Percentiles rank a stretch among this genome's conserved stretches.
Evolutionary conservation across 805 yeast species (phyloP).

Genomic region (Yarrowia sp.): DNA sequence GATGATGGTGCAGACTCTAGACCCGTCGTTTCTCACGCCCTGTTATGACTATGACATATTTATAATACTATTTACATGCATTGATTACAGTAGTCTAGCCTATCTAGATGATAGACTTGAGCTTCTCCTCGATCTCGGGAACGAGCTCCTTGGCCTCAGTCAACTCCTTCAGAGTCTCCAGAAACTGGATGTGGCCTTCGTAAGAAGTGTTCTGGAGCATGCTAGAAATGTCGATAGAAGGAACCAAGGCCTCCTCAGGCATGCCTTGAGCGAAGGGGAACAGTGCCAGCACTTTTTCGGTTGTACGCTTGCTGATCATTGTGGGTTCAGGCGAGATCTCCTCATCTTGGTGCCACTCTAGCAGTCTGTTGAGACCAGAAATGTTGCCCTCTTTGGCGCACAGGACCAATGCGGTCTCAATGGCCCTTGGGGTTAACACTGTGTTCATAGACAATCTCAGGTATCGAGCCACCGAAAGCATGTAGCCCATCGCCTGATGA

Average conservation of each 20-base stretch:
- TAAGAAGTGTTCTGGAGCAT: constrained; percentile 21
- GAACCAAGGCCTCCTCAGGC: constrained; percentile 19
- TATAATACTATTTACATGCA: constrained; percentile 38
- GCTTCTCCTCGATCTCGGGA: constrained; percentile 13
- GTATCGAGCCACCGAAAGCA: constrained; percentile 9
- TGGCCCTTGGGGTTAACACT: neutral
- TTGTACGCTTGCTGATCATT: neutral
- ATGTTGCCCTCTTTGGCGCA: constrained; percentile 31
- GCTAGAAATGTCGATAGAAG: constrained; percentile 21
- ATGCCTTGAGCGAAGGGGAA: constrained; percentile 22
- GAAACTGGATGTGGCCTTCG: constrained; percentile 12
- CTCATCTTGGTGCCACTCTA: constrained; percentile 1
- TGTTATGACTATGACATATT: constrained; percentile 36
- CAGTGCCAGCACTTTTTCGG: constrained; percentile 13
- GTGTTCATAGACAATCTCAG: neutral
- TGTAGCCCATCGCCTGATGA: constrained; percentile 33
- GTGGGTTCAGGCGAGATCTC: too few species aligned
- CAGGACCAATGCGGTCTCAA: neutral
- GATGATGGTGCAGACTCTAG: constrained; percentile 18
- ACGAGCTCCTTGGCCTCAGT: constrained; percentile 20
- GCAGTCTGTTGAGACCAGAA: constrained; percentile 17
- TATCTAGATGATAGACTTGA: constrained; percentile 9
- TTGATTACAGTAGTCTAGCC: constrained; percentile 8
- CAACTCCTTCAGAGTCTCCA: constrained; percentile 16
- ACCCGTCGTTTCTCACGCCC: constrained; percentile 36